A percentile compares a stretch with the other conserved stretches of the same genome.
Conservation (phyloP, 495 filamentous ascomycete genomes). For the Echria macrotheca region DNA sequence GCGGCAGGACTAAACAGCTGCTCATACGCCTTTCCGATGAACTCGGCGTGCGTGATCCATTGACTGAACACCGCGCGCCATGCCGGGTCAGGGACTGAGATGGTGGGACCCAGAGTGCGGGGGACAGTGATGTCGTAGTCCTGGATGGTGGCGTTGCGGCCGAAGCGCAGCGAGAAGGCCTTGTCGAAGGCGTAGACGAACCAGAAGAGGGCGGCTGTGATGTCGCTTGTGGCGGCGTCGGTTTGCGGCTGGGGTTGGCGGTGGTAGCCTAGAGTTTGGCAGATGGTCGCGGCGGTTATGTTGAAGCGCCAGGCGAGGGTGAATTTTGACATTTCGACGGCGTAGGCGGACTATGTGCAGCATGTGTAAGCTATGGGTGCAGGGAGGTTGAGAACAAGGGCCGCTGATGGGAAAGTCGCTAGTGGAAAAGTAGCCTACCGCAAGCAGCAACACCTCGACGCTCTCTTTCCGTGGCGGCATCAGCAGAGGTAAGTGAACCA, state of each 20-base stretch:
- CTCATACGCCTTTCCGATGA: conserved; percentile 56
- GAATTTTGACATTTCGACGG: conserved; percentile 58
- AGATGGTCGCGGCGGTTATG: conserved; percentile 53
- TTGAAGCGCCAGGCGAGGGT: conserved; percentile 58
- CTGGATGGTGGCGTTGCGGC: conserved; percentile 55
- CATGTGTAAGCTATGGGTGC: no score
- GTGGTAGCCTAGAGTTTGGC: conserved; percentile 61
- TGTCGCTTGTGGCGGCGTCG: conserved; percentile 18
- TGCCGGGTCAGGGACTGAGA: conserved; percentile 24
- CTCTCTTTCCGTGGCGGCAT: conserved; percentile 54
- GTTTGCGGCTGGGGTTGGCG: conserved; percentile 38
- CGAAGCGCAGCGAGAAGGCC: conserved; percentile 57
- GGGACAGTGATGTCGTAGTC: conserved; percentile 61
- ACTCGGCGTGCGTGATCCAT: conserved; percentile 50
- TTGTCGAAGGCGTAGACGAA: conserved; percentile 56
- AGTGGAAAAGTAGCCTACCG: conserved; percentile 31
- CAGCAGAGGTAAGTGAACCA: conserved; percentile 53
- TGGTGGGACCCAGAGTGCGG: conserved; percentile 22
- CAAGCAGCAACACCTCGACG: conserved; percentile 54
- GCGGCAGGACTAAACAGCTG: conserved; percentile 57
- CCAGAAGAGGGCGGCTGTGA: conserved; percentile 55
- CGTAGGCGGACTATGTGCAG: conserved; percentile 47
- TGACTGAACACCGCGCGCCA: conserved; percentile 34
- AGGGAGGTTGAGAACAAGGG: no score
- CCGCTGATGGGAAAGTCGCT: no score